Evolutionary conservation across 140 eudicot species (phyloP).

Genomic region (Flaveria floridana): DNA sequence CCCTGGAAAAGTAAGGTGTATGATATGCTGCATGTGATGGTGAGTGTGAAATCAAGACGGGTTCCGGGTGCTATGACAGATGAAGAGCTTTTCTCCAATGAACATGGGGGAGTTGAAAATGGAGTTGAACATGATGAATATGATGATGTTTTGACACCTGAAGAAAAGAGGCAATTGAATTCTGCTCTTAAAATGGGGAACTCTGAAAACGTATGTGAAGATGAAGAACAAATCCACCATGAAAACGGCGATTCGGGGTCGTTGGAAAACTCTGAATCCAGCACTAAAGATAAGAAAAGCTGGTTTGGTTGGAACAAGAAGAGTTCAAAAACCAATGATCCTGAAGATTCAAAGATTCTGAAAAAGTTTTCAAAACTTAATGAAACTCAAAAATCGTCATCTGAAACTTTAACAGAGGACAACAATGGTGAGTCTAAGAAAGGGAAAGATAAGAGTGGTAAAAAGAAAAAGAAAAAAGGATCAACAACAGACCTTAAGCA

Average conservation of each 20-base stretch:
- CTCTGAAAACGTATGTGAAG: slow-evolving; percentile 59
- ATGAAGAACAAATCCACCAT: slow-evolving; percentile 55
- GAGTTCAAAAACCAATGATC: slow-evolving; percentile 60
- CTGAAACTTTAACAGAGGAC: slow-evolving; percentile 50
- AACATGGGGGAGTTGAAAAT: slow-evolving; percentile 54
- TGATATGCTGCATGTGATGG: slow-evolving; percentile 93
- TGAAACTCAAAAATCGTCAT: slow-evolving; percentile 58
- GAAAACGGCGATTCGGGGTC: slow-evolving; percentile 51
- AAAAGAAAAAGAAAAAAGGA: slow-evolving; percentile 94
- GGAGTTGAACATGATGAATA: slow-evolving; percentile 74
- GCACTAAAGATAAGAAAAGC: slow-evolving; percentile 72
- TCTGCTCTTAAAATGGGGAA: slow-evolving; percentile 82
- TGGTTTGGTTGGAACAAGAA: slow-evolving; percentile 96
- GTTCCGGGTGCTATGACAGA: slow-evolving; percentile 99
- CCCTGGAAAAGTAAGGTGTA: slow-evolving; percentile 86
- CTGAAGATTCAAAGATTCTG: slow-evolving; percentile 62
- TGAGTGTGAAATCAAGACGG: slow-evolving; percentile 91
- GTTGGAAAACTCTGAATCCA: slow-evolving; percentile 54
- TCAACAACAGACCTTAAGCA: slow-evolving; percentile 56
- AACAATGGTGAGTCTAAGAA: slow-evolving; percentile 53
- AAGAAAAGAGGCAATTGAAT: slow-evolving; percentile 75
- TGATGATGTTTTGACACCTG: slow-evolving; percentile 85
- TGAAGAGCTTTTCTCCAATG: slow-evolving; percentile 85
- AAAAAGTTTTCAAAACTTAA: slow-evolving; percentile 69
- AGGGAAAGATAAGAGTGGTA: slow-evolving; percentile 63